phyloP scores from a whole-genome alignment of 2,329 filamentous ascomycete species.

The Fusarium torulosum region DNA sequence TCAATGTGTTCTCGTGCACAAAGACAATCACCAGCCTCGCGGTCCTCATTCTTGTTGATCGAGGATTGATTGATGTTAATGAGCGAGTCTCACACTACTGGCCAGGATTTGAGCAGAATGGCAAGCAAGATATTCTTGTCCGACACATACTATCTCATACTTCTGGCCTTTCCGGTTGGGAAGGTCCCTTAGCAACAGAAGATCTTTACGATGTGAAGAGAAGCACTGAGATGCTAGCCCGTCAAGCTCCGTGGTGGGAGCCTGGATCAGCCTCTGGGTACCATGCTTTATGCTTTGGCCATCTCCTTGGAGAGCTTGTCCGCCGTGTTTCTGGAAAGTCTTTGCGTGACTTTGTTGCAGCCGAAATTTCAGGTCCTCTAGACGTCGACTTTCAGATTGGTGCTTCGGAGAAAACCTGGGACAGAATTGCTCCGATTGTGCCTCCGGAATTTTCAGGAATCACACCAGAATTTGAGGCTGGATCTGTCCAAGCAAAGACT shows the following conservation, averaged over 20 bases:
- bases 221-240: background rate
- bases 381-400: conserved; percentile 9
- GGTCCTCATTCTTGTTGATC: conserved; percentile 21
- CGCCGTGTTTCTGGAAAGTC: conserved; percentile 6
- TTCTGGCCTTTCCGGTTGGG: conserved; percentile 19
- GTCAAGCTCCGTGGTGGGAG: conserved; percentile 8
- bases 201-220: conserved; percentile 5
- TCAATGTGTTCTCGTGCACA: conserved; percentile 30
- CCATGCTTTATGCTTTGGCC: background rate
- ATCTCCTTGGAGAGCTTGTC: background rate
- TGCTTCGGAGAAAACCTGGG: background rate
- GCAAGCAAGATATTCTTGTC: conserved; percentile 23
- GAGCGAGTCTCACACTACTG: conserved; percentile 26
- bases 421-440: accelerated
- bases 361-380: background rate
- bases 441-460: background rate
- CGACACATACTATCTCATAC: conserved; percentile 13
- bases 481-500: background rate
- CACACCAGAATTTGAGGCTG: background rate
- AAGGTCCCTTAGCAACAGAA: background rate
- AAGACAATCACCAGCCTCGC: conserved; percentile 34
- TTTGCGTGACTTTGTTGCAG: background rate
- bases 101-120: conserved; percentile 32
- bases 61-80: conserved; percentile 1
- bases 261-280: conserved; percentile 2